Conservation (phyloP, 306 rosid genomes). For the Sophora flavescens region DNA sequence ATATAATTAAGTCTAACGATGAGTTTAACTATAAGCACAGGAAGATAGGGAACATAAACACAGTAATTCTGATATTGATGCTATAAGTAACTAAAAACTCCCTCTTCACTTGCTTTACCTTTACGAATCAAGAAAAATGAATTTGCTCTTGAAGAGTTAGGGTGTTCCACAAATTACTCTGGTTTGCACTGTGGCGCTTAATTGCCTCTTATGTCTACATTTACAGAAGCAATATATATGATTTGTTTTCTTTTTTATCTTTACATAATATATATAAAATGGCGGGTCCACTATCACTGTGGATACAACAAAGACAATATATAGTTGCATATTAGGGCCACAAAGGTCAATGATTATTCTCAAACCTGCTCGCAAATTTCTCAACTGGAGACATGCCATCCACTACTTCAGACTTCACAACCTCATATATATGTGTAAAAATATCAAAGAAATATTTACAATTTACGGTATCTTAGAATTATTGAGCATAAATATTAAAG, state of each 20-base stretch:
- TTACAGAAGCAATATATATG: neutral
- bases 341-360: conserved; percentile 34
- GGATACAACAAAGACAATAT: conserved; percentile 16
- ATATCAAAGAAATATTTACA: neutral
- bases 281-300: conserved; percentile 8
- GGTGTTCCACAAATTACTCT: conserved; percentile 11
- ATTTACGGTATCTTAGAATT: conserved; percentile 1
- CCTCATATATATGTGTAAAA: no score
- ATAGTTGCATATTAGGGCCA: conserved; percentile 14
- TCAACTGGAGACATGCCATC: conserved; percentile 3
- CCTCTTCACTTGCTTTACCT: conserved; percentile 16
- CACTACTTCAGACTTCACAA: no score
- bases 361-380: conserved; percentile 24
- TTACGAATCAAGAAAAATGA: conserved; percentile 17
- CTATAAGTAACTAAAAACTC: conserved; percentile 7
- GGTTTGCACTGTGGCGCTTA: neutral
- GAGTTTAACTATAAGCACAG: neutral
- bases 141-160: neutral
- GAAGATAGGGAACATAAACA: neutral
- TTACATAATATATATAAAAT: neutral
- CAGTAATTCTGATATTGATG: neutral
- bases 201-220: neutral
- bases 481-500: neutral
- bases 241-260: neutral
- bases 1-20: neutral